A percentile compares a stretch with the other conserved stretches of the same genome.
Conservation (phyloP, 176 grass and related monocot genomes). For the Musa acuminata region DNA sequence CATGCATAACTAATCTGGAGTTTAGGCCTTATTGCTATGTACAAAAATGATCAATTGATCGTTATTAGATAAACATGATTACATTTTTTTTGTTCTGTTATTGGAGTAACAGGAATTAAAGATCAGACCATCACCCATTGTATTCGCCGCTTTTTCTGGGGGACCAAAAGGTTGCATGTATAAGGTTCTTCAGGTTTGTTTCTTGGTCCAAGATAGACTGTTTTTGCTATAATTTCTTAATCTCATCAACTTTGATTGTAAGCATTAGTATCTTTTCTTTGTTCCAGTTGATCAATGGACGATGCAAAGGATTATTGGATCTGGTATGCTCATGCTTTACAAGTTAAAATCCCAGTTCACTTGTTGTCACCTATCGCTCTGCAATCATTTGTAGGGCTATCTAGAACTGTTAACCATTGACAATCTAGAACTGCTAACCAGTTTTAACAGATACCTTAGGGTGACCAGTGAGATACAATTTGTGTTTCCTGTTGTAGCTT, state of each 20-base stretch:
- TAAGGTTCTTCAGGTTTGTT: conserved; percentile 83
- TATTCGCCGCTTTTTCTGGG: conserved; percentile 76
- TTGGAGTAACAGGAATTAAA: conserved; percentile 59
- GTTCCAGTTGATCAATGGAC: conserved; percentile 48
- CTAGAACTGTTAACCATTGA: too few species aligned
- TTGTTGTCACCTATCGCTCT: background rate
- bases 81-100: background rate
- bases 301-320: conserved; percentile 28
- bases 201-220: background rate
- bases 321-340: conserved; percentile 33
- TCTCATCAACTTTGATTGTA: background rate
- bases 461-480: background rate
- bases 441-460: background rate
- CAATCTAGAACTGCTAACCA: background rate
- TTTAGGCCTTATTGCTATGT: too few species aligned
- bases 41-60: too few species aligned
- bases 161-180: conserved; percentile 94
- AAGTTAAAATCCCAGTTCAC: background rate
- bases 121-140: conserved; percentile 45
- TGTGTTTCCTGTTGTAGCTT: background rate
- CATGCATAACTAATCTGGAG: too few species aligned
- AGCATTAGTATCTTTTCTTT: conserved; percentile 9
- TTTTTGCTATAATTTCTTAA: conserved; percentile 16
- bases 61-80: background rate
- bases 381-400: background rate